phyloP scores from a whole-genome alignment of 495 filamentous ascomycete species.

The Penicillium simplicissimum region DNA sequence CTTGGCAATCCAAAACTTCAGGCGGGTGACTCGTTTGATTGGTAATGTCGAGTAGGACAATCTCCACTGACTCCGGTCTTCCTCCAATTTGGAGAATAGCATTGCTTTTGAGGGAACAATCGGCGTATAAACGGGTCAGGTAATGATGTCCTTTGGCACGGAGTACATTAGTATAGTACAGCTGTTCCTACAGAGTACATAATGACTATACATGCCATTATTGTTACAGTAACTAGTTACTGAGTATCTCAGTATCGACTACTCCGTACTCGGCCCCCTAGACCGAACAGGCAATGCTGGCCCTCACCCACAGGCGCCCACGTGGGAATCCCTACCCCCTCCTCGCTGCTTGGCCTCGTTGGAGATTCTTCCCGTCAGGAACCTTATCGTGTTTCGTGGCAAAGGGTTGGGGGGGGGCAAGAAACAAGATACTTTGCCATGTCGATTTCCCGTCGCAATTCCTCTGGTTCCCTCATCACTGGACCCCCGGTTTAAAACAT shows the following conservation, averaged over 20 bases:
- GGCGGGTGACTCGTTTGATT: neutral
- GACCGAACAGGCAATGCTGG: conserved; percentile 16
- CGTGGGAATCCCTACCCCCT: conserved; percentile 22
- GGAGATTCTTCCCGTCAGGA: conserved; percentile 11
- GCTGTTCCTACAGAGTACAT: no score
- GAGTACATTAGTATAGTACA: neutral
- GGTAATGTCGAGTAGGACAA: neutral
- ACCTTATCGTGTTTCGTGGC: conserved; percentile 20
- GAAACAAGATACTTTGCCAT: neutral
- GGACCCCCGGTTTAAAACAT: neutral
- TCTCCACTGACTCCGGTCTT: conserved; percentile 15
- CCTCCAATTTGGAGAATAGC: neutral
- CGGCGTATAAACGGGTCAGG: neutral
- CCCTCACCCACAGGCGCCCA: conserved; percentile 12
- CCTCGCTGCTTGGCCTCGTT: conserved; percentile 2
- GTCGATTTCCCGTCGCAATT: neutral
- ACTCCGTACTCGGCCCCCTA: conserved; percentile 16
- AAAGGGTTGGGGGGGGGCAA: neutral
- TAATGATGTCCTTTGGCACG: neutral
- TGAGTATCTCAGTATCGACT: neutral
- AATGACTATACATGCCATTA: no score
- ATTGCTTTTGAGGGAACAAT: neutral
- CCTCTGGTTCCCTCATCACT: neutral
- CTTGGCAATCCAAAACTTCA: conserved; percentile 13
- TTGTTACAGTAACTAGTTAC: no score